A percentile compares a stretch with the other conserved stretches of the same genome.
Evolutionary conservation across 169 alveolate genomes (phyloP).

Genomic region (Cryptosporidium bovis): DNA sequence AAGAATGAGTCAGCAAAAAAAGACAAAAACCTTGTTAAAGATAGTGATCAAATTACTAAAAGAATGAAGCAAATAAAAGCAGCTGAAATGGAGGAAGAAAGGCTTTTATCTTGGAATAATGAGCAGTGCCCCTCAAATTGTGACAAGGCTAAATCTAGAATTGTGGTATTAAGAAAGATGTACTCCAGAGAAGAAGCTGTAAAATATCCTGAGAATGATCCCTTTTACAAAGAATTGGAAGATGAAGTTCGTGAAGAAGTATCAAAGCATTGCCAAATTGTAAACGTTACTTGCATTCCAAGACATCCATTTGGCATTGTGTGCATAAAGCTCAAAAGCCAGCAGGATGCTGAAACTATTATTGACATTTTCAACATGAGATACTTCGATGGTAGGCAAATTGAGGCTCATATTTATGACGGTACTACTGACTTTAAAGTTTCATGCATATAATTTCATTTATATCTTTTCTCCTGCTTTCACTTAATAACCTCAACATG

Average conservation of each 20-base stretch:
- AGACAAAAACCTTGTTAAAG: not conserved
- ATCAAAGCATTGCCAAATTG: conserved; percentile 70
- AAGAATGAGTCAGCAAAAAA: not conserved
- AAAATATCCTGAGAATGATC: conserved; percentile 39
- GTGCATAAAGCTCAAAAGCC: conserved; percentile 79
- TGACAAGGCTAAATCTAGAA: conserved; percentile 5
- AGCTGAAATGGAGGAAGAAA: conserved; percentile 72
- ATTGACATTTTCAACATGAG: conserved; percentile 80
- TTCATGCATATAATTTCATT: conserved; percentile 25
- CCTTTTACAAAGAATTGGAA: conserved; percentile 78
- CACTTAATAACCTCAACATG: not conserved
- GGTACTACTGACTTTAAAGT: conserved; percentile 85
- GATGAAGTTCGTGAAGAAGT: conserved; percentile 76
- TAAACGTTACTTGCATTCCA: conserved; percentile 79
- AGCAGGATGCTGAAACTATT: conserved; percentile 83
- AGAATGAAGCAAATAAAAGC: conserved; percentile 53
- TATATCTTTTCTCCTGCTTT: not conserved
- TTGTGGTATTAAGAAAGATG: conserved; percentile 67
- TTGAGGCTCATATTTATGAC: conserved; percentile 83
- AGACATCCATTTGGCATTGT: conserved; percentile 84
- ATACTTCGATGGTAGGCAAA: conserved; percentile 78
- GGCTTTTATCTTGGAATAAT: conserved; percentile 67
- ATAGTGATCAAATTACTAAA: conserved; percentile 10
- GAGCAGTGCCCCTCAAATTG: conserved; percentile 22
- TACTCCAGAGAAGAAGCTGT: conserved; percentile 74